Percentiles rank a stretch among this genome's conserved stretches.
Evolutionary conservation across 352 stramenopile species (phyloP).

Genomic region (Globisporangium splendens): DNA sequence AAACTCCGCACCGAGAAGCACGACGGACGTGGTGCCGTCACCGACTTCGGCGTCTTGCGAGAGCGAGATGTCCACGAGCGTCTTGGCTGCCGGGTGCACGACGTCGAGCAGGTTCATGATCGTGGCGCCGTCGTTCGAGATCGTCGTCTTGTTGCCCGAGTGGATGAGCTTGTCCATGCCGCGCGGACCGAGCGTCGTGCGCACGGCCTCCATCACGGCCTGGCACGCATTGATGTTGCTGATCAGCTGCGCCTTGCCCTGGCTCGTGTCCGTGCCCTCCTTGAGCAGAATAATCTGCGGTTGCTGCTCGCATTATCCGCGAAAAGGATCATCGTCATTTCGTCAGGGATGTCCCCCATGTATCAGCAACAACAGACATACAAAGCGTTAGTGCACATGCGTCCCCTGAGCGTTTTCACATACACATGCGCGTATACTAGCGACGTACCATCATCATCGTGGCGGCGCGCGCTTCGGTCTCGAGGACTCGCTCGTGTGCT

Average conservation of each 20-base stretch:
- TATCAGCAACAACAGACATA: background rate
- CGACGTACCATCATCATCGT: slow-evolving; percentile 53
- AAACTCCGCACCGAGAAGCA: slow-evolving; percentile 96
- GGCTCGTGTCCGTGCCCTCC: slow-evolving; percentile 98
- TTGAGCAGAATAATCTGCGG: slow-evolving; percentile 98
- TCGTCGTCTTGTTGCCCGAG: slow-evolving; percentile 91
- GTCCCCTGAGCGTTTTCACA: background rate
- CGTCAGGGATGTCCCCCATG: background rate
- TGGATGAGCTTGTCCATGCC: slow-evolving; percentile 99
- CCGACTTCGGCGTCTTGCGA: slow-evolving; percentile 89
- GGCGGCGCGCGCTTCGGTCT: slow-evolving; percentile 12
- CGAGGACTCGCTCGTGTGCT: slow-evolving; percentile 1
- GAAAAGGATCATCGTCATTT: background rate
- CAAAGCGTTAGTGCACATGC: slow-evolving; percentile 1
- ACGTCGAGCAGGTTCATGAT: slow-evolving; percentile 99
- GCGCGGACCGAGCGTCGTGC: slow-evolving; percentile 95
- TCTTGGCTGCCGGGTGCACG: slow-evolving; percentile 98
- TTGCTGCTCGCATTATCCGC: slow-evolving; percentile 41
- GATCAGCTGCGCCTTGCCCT: slow-evolving; percentile 95
- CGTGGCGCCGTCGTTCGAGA: slow-evolving; percentile 98
- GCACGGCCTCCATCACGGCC: slow-evolving; percentile 96
- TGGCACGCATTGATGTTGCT: slow-evolving; percentile 90
- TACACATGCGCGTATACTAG: background rate
- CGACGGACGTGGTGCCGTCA: slow-evolving; percentile 96
- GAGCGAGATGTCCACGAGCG: slow-evolving; percentile 97